Evolutionary conservation across 345 rosid species (phyloP).

Genomic region (Sisymbrium irio): DNA sequence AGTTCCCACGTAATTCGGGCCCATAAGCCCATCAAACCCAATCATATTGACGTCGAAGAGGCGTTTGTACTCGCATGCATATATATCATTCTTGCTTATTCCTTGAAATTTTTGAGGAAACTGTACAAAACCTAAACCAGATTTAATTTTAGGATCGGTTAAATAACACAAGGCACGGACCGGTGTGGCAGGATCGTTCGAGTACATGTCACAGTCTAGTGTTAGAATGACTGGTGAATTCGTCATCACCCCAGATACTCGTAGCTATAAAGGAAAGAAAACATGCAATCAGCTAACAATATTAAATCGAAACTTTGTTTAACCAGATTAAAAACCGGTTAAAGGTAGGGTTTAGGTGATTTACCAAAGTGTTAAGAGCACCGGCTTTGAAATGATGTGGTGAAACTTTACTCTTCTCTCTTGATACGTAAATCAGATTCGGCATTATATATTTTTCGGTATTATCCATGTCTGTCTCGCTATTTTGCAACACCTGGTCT

Average conservation of each 20-base stretch:
- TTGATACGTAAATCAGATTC: conserved; percentile 58
- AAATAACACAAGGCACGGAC: conserved; percentile 50
- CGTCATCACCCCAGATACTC: conserved; percentile 65
- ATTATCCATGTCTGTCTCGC: conserved; percentile 5
- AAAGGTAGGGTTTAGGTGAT: background rate
- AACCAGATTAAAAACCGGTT: too few relatives aligned
- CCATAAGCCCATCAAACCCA: conserved; percentile 53
- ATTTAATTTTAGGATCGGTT: conserved; percentile 31
- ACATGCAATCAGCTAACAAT: too few relatives aligned
- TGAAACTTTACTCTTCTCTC: conserved; percentile 51
- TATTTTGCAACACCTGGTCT: conserved; percentile 47
- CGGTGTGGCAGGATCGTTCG: conserved; percentile 60
- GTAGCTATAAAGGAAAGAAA: conserved; percentile 38
- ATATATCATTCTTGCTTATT: conserved; percentile 52
- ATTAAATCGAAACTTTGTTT: too few relatives aligned
- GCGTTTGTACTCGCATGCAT: conserved; percentile 41
- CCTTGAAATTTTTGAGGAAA: conserved; percentile 65
- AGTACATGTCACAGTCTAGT: conserved; percentile 75
- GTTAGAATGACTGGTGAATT: conserved; percentile 66
- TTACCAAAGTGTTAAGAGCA: conserved; percentile 74
- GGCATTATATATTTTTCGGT: conserved; percentile 35
- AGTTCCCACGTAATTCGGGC: conserved; percentile 51
- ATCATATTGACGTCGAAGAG: conserved; percentile 37
- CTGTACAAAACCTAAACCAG: conserved; percentile 46
- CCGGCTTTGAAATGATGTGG: conserved; percentile 76